Base-by-base conservation (phyloP, 768 basidiomycete genomes). In the Dioszegia aurantiaca region DNA sequence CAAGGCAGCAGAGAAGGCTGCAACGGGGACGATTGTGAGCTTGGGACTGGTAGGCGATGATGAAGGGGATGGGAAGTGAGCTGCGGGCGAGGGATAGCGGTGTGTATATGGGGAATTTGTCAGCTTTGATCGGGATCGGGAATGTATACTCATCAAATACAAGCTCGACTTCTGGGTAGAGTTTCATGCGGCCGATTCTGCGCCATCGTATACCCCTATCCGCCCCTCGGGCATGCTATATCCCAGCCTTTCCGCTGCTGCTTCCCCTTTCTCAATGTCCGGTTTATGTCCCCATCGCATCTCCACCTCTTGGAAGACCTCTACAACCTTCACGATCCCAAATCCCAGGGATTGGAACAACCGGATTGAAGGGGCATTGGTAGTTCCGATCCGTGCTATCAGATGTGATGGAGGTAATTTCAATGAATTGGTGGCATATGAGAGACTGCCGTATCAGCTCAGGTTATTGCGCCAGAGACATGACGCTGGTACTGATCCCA, bases 281-380 rank as follows among this genome's bases (percentile, higher is more conserved):
- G 39, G 27, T 28, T 37, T 27, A 40, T 59, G 23, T 2, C 65
- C 67, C 56, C 69, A 79, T 17, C 87, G 82, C 84, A 95, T 82
- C 78, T 94, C 91, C 16, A 89, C 82, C 76, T 97, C 90, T 33
- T 82, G 79, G 64, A 92, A 97, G 10, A 89, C 86, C 48, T 85
- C 82, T 16, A 86, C 85, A 11, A 78, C 77, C 69, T 87, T 87
- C 10, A 83, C 84, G 33, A 87, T 77, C 17, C 69, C 72, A 67
- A 95, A 95, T 0, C 89, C 90, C 0, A 95, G 82, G 61, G 82
- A 83, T 65, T 82, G 77, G 67, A 95, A 95, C 9, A 95, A 79
- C 6, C 73, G 71, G 26, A 90, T 85, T 53, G 88, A 90, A 2
- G 86, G 78, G 11, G 58, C 67, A 69, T 97, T 95, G 6, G 80